Conservation (phyloP, 768 basidiomycete genomes). For the Boletus reticuloceps region DNA sequence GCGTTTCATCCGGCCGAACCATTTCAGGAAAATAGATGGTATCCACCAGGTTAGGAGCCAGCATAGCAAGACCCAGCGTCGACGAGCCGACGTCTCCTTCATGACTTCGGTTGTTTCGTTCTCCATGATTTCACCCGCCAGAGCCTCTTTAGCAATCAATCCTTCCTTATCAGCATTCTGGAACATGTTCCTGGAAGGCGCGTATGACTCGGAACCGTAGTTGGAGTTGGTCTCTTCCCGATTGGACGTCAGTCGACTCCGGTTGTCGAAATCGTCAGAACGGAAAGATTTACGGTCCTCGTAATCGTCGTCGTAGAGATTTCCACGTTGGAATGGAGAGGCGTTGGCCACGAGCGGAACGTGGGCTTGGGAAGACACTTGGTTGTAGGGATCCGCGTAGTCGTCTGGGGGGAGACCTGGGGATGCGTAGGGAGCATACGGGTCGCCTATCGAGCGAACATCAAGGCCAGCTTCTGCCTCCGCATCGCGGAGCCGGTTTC, state of each 20-base stretch:
- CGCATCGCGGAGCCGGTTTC: conserved; percentile 72
- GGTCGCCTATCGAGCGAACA: conserved; percentile 56
- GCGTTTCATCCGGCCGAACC: conserved; percentile 90
- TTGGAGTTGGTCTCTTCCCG: conserved; percentile 78
- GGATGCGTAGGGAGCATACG: conserved; percentile 73
- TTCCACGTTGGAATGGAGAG: conserved; percentile 77
- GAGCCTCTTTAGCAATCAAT: conserved; percentile 73
- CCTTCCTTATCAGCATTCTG: conserved; percentile 74
- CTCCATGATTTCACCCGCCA: conserved; percentile 83
- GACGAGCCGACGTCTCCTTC: conserved; percentile 76
- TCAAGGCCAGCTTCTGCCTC: conserved; percentile 70
- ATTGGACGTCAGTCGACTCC: conserved; percentile 73
- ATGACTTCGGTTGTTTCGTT: conserved; percentile 87
- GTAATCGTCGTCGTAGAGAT: conserved; percentile 73
- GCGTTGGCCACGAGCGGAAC: conserved; percentile 84
- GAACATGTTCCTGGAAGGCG: conserved; percentile 96
- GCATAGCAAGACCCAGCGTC: conserved; percentile 84
- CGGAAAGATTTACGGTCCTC: conserved; percentile 72
- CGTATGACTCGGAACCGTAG: conserved; percentile 90
- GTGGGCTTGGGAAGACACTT: conserved; percentile 56
- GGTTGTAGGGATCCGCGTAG: conserved; percentile 53
- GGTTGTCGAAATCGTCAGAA: conserved; percentile 77
- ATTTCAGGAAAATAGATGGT: conserved; percentile 65
- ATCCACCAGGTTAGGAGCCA: conserved; percentile 94
- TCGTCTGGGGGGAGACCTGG: conserved; percentile 44